Evolutionary conservation across 2,329 filamentous ascomycete genomes (phyloP), one percentile per base, ranked within the genome.

Genomic region (Cladophialophora psammophila): DNA sequence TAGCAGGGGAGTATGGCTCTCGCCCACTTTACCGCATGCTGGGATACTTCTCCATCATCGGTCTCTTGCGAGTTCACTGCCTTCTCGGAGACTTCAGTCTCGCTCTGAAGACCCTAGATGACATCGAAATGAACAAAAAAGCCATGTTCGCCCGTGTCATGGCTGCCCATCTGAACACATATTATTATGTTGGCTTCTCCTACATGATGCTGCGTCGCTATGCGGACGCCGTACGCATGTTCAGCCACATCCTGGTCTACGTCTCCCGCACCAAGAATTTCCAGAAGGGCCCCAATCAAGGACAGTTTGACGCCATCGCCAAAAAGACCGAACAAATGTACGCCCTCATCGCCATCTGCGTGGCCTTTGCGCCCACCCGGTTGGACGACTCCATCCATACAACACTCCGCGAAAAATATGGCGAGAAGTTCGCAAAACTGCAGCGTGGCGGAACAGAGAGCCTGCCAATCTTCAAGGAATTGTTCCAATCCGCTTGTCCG

Each of bases 191-290:
- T 71, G 95, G 95, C 74, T 99, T 99, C 89, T 96, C 93, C 74
- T 99, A 99, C 90, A 98, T 99, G 94, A 99, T 99, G 95, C 96
- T 98, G 92, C 93, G 95, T 84, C 92, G 95, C 79, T 99, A 99
- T 80, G 92, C 93, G 82, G 95, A 99, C 82, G 95, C 95, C 80
- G 97, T 99, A 84, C 93, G 94, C 87, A 97, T 97, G 91, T 99
- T 99, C 89, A 96, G 92, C 86, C 95, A 99, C 87, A 99, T 99
- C 81, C 89, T 99, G 75, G 91, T 99, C 83, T 99, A 98, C 83
- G 94, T 99, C 73, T 97, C 93, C 74, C 88, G 95, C 76, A 99
- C 95, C 78, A 99, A 99, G 91, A 98, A 98, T 87, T 98, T 98
- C 89, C 95, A 99, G 84, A 99, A 98, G 90, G 96, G 94, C 80